phyloP scores from a whole-genome alignment of 768 basidiomycete genomes.

The Exsudoporus frostii region DNA sequence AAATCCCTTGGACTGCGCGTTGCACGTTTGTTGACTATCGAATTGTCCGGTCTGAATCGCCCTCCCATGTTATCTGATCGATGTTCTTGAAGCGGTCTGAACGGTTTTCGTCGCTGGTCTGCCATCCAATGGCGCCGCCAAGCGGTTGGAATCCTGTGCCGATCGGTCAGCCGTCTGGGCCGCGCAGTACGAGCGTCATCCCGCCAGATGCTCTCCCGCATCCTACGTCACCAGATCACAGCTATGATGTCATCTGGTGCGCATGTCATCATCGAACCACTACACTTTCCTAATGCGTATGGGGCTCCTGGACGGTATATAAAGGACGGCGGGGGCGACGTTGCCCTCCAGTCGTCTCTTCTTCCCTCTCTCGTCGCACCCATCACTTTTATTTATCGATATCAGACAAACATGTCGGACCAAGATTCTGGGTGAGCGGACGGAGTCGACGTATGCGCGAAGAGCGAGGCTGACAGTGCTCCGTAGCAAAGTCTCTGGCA shows the following conservation, averaged over 20 bases:
- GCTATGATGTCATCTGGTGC: constrained; percentile 28
- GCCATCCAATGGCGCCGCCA: neutral
- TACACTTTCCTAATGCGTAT: constrained; percentile 31
- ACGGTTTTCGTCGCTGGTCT: no score
- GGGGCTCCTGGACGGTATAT: constrained; percentile 23
- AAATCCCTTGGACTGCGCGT: no score
- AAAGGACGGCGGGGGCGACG: constrained; percentile 6
- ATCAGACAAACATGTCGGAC: constrained; percentile 7
- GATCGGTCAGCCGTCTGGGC: neutral
- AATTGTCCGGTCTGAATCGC: no score
- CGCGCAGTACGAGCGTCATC: neutral
- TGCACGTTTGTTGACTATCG: neutral
- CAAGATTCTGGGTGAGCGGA: constrained; percentile 29
- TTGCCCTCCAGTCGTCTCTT: constrained; percentile 1
- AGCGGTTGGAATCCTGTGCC: neutral
- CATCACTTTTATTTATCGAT: neutral
- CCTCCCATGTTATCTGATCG: no score
- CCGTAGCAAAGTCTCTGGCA: constrained; percentile 34
- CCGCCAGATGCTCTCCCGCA: no score
- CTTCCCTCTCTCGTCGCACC: neutral
- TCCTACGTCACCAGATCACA: constrained; percentile 21
- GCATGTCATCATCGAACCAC: constrained; percentile 21
- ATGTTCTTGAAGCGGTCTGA: no score
- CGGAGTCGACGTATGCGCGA: neutral
- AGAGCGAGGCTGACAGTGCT: neutral